These are phyloP conservation scores for Rhizodiscina lignyota DNA, from an alignment of 495 filamentous ascomycete genomes.

Conservation along the genomic window DNA sequence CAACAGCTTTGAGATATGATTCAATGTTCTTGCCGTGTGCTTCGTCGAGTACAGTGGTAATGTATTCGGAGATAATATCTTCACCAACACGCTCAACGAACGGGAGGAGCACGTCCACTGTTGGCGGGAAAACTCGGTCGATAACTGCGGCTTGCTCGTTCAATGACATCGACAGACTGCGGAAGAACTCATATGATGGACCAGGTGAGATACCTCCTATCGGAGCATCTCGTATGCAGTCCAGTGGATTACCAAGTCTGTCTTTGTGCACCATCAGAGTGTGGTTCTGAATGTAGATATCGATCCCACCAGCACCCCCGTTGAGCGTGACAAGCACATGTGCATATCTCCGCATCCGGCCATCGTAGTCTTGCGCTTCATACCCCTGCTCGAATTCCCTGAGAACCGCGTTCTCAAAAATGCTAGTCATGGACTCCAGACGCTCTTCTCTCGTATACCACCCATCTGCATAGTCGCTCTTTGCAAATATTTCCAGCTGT, in stretches of 20 bases:
- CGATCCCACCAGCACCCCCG: slow-evolving; percentile 58
- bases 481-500: slow-evolving; percentile 60
- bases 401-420: slow-evolving; percentile 82
- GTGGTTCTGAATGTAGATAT: slow-evolving; percentile 77
- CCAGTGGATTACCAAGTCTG: slow-evolving; percentile 57
- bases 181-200: slow-evolving; percentile 70
- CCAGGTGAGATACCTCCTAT: slow-evolving; percentile 23
- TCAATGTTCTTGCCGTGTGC: slow-evolving; percentile 60
- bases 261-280: slow-evolving; percentile 60
- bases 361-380: slow-evolving; percentile 78
- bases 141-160: slow-evolving; percentile 78
- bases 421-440: slow-evolving; percentile 53
- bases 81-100: slow-evolving; percentile 73
- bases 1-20: slow-evolving; percentile 71
- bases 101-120: slow-evolving; percentile 50
- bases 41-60: slow-evolving; percentile 78
- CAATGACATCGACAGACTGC: slow-evolving; percentile 47
- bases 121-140: slow-evolving; percentile 69
- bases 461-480: slow-evolving; percentile 61
- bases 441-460: slow-evolving; percentile 53
- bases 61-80: slow-evolving; percentile 73
- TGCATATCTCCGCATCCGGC: slow-evolving; percentile 74
- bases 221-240: slow-evolving; percentile 46
- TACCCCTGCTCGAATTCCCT: slow-evolving; percentile 82
- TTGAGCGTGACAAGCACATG: slow-evolving; percentile 71